Percentiles rank a stretch among this genome's conserved stretches.
Evolutionary conservation across 768 basidiomycete genomes (phyloP).

Genomic region (Lactarius tabidus): DNA sequence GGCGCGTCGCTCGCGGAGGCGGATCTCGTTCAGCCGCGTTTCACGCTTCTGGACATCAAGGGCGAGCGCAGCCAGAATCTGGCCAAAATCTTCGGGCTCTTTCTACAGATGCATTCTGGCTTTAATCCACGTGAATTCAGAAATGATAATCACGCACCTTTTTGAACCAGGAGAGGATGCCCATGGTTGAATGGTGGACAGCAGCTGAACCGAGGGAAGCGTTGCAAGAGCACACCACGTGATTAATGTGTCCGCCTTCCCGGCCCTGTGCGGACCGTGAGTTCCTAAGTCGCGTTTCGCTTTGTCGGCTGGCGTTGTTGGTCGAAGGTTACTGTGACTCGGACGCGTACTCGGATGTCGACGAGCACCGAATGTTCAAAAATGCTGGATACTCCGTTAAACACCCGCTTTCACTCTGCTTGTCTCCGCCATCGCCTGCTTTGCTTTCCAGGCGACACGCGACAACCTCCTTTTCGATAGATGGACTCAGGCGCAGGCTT

Average conservation of each 20-base stretch:
- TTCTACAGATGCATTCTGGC: conserved; percentile 34
- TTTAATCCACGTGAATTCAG: neutral
- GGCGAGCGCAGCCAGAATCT: conserved; percentile 62
- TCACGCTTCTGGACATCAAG: conserved; percentile 70
- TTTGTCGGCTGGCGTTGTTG: neutral
- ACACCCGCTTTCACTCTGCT: neutral
- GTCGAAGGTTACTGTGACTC: neutral
- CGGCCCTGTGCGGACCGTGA: conserved; percentile 12
- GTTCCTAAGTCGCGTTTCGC: neutral
- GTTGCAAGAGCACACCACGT: neutral
- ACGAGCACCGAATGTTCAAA: conserved; percentile 21
- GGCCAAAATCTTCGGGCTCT: conserved; percentile 72
- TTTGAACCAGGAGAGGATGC: conserved; percentile 27
- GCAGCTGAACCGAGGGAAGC: conserved; percentile 2
- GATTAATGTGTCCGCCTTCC: neutral
- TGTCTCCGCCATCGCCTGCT: neutral
- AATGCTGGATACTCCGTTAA: conserved; percentile 7
- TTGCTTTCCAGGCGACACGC: neutral
- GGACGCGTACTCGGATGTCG: conserved; percentile 14
- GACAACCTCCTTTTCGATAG: conserved; percentile 10
- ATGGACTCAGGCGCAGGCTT: neutral
- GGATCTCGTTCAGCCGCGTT: conserved; percentile 72
- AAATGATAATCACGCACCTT: conserved; percentile 20
- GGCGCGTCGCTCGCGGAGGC: conserved; percentile 77
- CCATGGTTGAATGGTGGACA: conserved; percentile 18